Evolutionary conservation across 78 protist genomes (phyloP).

Genomic region (Dictyostelium purpureum): DNA sequence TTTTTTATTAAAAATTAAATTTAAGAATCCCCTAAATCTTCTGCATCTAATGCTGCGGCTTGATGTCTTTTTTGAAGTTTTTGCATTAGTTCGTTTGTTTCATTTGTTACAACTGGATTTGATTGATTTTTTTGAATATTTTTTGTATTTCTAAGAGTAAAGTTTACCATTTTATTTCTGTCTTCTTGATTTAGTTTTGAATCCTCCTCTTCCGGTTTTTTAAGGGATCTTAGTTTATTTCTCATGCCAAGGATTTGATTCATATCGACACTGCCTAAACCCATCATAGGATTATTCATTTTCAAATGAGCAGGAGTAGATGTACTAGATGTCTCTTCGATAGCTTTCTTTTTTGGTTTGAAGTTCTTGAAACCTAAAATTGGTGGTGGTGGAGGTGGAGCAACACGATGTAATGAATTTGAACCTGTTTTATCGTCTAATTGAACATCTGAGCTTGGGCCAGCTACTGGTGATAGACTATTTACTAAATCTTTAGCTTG

Average conservation of each 20-base stretch:
- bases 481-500: constrained; percentile 37
- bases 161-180: neutral
- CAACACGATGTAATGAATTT: constrained; percentile 13
- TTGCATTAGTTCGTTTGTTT: constrained; percentile 45
- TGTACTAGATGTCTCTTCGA: neutral
- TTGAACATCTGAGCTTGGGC: neutral
- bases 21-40: constrained; percentile 49
- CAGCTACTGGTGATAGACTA: neutral
- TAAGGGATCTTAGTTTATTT: constrained; percentile 31
- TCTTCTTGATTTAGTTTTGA: neutral
- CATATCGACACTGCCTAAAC: constrained; percentile 30
- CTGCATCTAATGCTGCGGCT: constrained; percentile 10
- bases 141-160: constrained; percentile 13
- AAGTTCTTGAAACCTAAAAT: constrained; percentile 49
- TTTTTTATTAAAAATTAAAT: neutral
- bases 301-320: neutral
- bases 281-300: too few species aligned
- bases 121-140: neutral
- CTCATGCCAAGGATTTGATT: constrained; percentile 25
- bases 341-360: constrained; percentile 6
- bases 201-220: constrained; percentile 4
- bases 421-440: neutral
- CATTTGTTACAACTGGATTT: neutral
- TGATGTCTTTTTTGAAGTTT: constrained; percentile 63
- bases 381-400: constrained; percentile 75